These are phyloP conservation scores for Fusarium newnesense DNA, from an alignment of 2,329 filamentous ascomycete species.

Conservation along the genomic window DNA sequence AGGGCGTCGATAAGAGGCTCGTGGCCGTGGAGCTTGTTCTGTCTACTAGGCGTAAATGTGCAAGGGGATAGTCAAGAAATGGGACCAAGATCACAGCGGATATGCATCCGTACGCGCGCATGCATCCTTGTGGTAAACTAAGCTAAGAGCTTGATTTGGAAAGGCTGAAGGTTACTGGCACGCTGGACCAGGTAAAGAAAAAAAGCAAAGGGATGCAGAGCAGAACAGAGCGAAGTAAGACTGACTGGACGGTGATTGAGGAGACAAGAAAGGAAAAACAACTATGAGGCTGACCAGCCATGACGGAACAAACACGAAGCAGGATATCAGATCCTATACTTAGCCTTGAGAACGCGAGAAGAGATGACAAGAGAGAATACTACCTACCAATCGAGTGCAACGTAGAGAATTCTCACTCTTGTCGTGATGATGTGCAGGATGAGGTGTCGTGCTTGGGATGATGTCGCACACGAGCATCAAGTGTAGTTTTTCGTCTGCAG, in stretches of 20 bases:
- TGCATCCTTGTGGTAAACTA: constrained; percentile 31
- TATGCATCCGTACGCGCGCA: constrained; percentile 22
- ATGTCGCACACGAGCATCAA: constrained; percentile 34
- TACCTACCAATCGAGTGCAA: constrained; percentile 12
- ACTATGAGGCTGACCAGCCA: constrained; percentile 40
- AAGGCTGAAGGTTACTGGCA: constrained; percentile 36
- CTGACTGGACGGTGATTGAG: constrained; percentile 18
- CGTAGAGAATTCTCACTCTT: constrained; percentile 8
- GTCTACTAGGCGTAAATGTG: constrained; percentile 18
- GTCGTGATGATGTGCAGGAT: constrained; percentile 40
- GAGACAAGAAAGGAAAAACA: constrained; percentile 33
- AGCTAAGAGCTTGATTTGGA: constrained; percentile 37
- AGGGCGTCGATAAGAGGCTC: constrained; percentile 26
- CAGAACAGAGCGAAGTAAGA: constrained; percentile 28
- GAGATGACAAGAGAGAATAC: constrained; percentile 25
- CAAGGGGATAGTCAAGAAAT: constrained; percentile 35
- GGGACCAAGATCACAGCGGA: constrained; percentile 26
- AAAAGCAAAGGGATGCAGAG: constrained; percentile 17
- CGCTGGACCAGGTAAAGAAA: constrained; percentile 21
- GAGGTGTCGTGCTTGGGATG: constrained; percentile 36
- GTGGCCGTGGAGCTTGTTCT: constrained; percentile 27
- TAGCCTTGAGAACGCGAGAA: constrained; percentile 15
- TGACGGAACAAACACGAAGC: constrained; percentile 23
- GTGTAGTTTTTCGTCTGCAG: constrained; percentile 25
- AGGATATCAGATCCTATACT: background rate